Evolutionary conservation across 768 basidiomycete species (phyloP), one percentile per base, ranked within the genome.

Genomic region (Pholiota molesta): DNA sequence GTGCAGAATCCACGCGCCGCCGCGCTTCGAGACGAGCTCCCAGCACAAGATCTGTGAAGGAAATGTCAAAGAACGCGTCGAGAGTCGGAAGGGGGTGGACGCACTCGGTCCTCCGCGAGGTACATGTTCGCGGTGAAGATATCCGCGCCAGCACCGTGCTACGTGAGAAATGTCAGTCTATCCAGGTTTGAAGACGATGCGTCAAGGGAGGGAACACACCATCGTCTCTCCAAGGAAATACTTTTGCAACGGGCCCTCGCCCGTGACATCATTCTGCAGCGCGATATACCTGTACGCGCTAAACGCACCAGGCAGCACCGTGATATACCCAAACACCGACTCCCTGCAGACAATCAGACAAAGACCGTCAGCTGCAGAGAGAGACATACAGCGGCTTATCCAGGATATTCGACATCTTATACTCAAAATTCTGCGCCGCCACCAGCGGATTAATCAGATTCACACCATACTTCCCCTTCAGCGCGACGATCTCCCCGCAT

Each of bases 121-220:
- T 96, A 98, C 94, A 97, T 97, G 71, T 97, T 97, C 26, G 95
- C 92, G 5, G 94, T 95, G 76, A 96, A 96, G 62, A 97, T 95
- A 70, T 94, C 94, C 1, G 91, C 91, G 14, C 86, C 91, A 3
- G 90, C 87, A 31, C 91, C 92, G 63, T 92, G 92, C 86, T 87
- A 66, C 64, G 58, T 6, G 29, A 19, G 59, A 66, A 5, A 5
- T 44, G 57, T 21, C 5, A 28, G 21, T 51, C 19, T 45, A 31
- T 0, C 17, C 19, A 19, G 11, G 7, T 16, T 16, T n/a, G 7
- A 14, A n/a, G 26, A 26, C 4, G 26, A 19, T 16, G 26, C 17
- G 17, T 23, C 17, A 44, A 8, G 2, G 26, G 17, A 47, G 5
- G 28, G 5, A 55, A 65, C 81, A 37, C 59, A 87, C 87, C 89